phyloP scores from a whole-genome alignment of 305 asterid species.

The Coffea humblotiana region DNA sequence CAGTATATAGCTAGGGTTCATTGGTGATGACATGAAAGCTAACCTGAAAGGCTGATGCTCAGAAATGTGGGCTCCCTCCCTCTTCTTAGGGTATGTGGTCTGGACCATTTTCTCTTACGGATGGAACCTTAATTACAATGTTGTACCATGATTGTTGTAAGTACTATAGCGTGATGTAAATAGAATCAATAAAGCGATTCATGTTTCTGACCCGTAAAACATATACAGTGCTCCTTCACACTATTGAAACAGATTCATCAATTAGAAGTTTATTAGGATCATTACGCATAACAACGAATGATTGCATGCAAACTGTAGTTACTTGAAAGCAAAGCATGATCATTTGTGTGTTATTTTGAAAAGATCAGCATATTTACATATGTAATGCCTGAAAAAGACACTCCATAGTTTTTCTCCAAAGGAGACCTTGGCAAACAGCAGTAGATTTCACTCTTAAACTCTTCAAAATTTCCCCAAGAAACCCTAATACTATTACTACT shows the following conservation, averaged over 20 bases:
- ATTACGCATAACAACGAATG: background rate
- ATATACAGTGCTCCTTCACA: background rate
- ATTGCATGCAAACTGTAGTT: slow-evolving; percentile 22
- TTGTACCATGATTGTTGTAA: background rate
- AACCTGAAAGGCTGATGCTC: slow-evolving; percentile 30
- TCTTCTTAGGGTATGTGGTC: background rate
- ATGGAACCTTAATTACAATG: slow-evolving; percentile 13
- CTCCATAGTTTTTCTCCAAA: background rate
- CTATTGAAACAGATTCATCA: background rate
- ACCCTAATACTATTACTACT: slow-evolving; percentile 28
- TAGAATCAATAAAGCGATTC: slow-evolving; percentile 2
- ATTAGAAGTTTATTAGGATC: background rate
- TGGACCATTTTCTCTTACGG: slow-evolving; percentile 7
- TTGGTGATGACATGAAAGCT: slow-evolving; percentile 23
- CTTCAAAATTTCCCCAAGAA: slow-evolving; percentile 14
- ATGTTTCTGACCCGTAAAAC: slow-evolving; percentile 16
- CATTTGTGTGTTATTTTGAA: background rate
- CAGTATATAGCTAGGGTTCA: slow-evolving; percentile 22
- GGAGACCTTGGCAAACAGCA: slow-evolving; percentile 1
- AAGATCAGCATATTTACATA: slow-evolving; percentile 2
- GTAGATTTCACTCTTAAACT: slow-evolving; percentile 15
- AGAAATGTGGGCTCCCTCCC: slow-evolving; percentile 32
- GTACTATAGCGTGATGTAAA: background rate
- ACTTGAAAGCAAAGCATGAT: slow-evolving; percentile 25
- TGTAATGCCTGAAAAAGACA: background rate